Percentiles rank a stretch among this genome's conserved stretches.
Conservation (phyloP, 805 yeast species). For the Metschnikowia lunata region DNA sequence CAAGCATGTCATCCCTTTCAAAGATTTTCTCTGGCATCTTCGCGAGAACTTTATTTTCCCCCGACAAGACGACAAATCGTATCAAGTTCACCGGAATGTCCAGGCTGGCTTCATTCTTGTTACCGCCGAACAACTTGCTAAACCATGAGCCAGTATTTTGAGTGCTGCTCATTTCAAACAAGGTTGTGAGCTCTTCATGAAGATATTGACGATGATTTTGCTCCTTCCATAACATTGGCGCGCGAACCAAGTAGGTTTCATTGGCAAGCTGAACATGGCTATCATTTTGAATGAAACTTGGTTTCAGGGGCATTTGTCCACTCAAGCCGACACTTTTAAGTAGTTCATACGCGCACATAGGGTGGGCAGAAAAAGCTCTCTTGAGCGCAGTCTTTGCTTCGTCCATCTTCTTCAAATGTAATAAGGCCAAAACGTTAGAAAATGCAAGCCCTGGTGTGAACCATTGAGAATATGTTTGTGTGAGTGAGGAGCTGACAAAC, state of each 20-base stretch:
- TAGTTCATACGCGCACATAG: slow-evolving; percentile 51
- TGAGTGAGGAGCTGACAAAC: slow-evolving; percentile 52
- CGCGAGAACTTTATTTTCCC: slow-evolving; percentile 69
- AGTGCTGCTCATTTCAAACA: slow-evolving; percentile 12
- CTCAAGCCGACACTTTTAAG: slow-evolving; percentile 44
- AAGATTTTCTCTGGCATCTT: slow-evolving; percentile 59
- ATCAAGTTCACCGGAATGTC: slow-evolving; percentile 58
- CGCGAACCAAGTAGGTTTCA: slow-evolving; percentile 58
- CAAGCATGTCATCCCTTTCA: slow-evolving; percentile 58
- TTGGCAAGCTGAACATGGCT: slow-evolving; percentile 37
- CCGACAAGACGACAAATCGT: slow-evolving; percentile 66
- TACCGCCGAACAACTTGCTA: slow-evolving; percentile 9
- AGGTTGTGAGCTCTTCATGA: slow-evolving; percentile 33
- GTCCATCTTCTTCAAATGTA: slow-evolving; percentile 36
- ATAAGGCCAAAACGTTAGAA: slow-evolving; percentile 61
- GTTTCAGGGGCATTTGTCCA: slow-evolving; percentile 2
- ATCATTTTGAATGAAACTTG: slow-evolving; percentile 16
- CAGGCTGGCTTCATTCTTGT: slow-evolving; percentile 2
- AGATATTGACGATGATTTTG: slow-evolving; percentile 44
- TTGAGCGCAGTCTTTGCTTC: slow-evolving; percentile 47
- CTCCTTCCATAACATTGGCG: slow-evolving; percentile 52
- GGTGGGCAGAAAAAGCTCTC: slow-evolving; percentile 52
- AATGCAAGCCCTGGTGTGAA: slow-evolving; percentile 67
- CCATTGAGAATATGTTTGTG: slow-evolving; percentile 60
- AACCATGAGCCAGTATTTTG: slow-evolving; percentile 8